phyloP scores from a whole-genome alignment of 169 alveolate species.

The Plasmodium billcollinsi region DNA sequence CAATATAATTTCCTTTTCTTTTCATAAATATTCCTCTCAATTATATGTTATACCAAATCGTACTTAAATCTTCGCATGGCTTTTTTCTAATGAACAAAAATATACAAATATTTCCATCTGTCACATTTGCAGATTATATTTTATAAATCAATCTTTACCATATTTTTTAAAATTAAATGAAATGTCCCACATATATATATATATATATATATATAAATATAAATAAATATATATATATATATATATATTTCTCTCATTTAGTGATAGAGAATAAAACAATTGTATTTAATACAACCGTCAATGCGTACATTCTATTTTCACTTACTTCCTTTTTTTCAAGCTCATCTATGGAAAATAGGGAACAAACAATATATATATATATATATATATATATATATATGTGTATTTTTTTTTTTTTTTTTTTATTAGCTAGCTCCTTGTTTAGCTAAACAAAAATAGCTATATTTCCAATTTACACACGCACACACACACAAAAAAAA shows the following conservation, averaged over 20 bases:
- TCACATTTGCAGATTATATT: background rate
- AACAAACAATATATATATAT: background rate
- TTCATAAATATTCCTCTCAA: background rate
- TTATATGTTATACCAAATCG: constrained; percentile 24
- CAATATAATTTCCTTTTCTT: background rate
- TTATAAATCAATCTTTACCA: no score
- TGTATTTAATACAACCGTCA: background rate
- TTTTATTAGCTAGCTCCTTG: no score
- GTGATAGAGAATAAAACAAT: no score
- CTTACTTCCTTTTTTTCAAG: constrained; percentile 34
- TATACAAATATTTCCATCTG: background rate
- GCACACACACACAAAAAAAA: no score
- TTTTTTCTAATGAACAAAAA: constrained; percentile 25
- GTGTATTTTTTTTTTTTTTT: no score
- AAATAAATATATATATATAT: background rate
- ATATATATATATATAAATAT: background rate
- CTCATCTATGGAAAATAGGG: constrained; percentile 13
- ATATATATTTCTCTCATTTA: background rate
- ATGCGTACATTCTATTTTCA: background rate
- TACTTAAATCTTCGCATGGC: constrained; percentile 65
- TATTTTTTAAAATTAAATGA: background rate
- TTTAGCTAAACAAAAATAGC: no score
- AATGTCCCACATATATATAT: background rate
- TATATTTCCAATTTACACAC: no score
- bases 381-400: no score